These are phyloP conservation scores for Goniomonas avonlea DNA, from an alignment of 78 protist genomes.

Conservation along the genomic window DNA sequence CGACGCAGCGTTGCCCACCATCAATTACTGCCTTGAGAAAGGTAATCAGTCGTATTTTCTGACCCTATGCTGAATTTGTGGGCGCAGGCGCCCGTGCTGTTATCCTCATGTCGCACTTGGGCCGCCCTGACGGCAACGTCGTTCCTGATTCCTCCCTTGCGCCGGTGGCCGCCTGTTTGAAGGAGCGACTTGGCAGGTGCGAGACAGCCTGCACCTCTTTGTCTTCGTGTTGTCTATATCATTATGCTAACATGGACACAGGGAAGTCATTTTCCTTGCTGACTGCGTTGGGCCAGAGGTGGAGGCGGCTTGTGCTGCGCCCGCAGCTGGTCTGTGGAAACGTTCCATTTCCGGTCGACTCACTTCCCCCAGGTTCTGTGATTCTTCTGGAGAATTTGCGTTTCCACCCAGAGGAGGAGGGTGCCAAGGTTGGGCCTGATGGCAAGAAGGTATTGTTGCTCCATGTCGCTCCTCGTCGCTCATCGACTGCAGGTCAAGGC, in stretches of 20 bases:
- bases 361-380: too few species aligned
- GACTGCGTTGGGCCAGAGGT: slow-evolving; percentile 72
- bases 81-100: slow-evolving; percentile 13
- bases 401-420: slow-evolving; percentile 95
- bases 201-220: too few species aligned
- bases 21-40: slow-evolving; percentile 70
- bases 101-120: slow-evolving; percentile 91
- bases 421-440: slow-evolving; percentile 24
- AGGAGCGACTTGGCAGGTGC: slow-evolving; percentile 6
- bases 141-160: slow-evolving; percentile 56
- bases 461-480: too few species aligned
- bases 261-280: slow-evolving; percentile 61
- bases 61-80: too few species aligned
- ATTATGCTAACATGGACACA: too few species aligned
- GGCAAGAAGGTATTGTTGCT: too few species aligned
- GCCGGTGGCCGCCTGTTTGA: slow-evolving; percentile 38
- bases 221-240: too few species aligned
- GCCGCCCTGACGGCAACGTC: slow-evolving; percentile 93
- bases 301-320: slow-evolving; percentile 58
- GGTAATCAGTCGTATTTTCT: slow-evolving; percentile 69
- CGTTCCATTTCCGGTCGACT: too few species aligned
- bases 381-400: slow-evolving; percentile 95
- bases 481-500: too few species aligned
- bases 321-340: too few species aligned
- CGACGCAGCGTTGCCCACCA: slow-evolving; percentile 89